phyloP scores from a whole-genome alignment of 2,329 filamentous ascomycete genomes.

The Neopestalotiopsis sp. region DNA sequence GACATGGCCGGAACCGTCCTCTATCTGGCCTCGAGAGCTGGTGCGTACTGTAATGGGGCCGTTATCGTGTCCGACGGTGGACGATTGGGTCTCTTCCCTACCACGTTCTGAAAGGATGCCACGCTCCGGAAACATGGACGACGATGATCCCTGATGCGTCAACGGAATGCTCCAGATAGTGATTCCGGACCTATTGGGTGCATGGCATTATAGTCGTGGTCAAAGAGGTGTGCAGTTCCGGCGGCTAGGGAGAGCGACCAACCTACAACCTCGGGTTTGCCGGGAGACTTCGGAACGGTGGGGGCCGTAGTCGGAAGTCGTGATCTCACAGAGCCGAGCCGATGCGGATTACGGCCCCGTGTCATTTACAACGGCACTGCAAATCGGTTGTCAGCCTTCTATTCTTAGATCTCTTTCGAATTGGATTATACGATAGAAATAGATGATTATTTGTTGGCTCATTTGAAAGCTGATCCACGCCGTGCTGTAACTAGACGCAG shows the following conservation, averaged over 20 bases:
- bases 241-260: not conserved
- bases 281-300: conserved; percentile 6
- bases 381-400: not conserved
- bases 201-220: not conserved
- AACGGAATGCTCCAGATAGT: not conserved
- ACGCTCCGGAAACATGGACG: not conserved
- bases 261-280: not conserved
- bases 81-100: conserved; percentile 59
- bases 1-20: conserved; percentile 70
- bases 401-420: not conserved
- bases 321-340: conserved; percentile 5
- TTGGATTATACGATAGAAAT: no score
- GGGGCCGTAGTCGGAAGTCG: conserved; percentile 5
- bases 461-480: no score
- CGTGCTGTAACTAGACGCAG: not conserved
- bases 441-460: no score
- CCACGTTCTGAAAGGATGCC: conserved; percentile 49
- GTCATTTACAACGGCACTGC: not conserved
- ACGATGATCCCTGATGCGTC: not conserved
- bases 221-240: not conserved
- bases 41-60: conserved; percentile 69
- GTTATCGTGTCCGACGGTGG: conserved; percentile 69
- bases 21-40: conserved; percentile 68
- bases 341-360: not conserved
- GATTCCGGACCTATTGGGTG: not conserved